These are phyloP conservation scores for Debaryomycetaceae sp. DNA, from an alignment of 1,139 yeast species.

Conservation along the genomic window DNA sequence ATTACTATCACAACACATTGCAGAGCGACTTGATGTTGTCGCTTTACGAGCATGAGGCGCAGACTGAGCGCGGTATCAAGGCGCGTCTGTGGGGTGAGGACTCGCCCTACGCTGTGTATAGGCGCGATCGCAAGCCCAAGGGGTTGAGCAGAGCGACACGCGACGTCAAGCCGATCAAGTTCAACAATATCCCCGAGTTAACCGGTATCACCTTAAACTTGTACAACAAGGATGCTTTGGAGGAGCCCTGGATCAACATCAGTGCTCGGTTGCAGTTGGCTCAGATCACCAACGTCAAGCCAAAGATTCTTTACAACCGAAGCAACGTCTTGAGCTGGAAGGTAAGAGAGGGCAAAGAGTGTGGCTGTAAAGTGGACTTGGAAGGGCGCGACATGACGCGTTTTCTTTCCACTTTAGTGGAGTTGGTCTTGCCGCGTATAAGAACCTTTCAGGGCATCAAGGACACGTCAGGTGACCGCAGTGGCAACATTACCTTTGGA, in stretches of 20 bases:
- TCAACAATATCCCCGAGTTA: constrained; percentile 68
- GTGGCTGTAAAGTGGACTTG: constrained; percentile 85
- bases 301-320: constrained; percentile 67
- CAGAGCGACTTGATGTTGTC: constrained; percentile 75
- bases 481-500: constrained; percentile 86
- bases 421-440: constrained; percentile 88
- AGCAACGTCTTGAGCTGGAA: constrained; percentile 85
- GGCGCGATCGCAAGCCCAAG: constrained; percentile 62
- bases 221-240: constrained; percentile 71
- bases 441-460: constrained; percentile 82
- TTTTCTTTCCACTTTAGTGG: constrained; percentile 80
- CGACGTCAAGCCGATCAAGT: constrained; percentile 61
- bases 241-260: constrained; percentile 69
- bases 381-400: constrained; percentile 82
- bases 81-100: constrained; percentile 82
- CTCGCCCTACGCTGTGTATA: constrained; percentile 85
- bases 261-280: constrained; percentile 80
- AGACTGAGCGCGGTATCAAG: constrained; percentile 58
- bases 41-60: constrained; percentile 64
- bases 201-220: constrained; percentile 67
- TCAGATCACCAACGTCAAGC: constrained; percentile 89
- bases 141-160: constrained; percentile 69
- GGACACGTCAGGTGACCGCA: constrained; percentile 73
- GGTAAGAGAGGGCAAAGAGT: constrained; percentile 79
- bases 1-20: constrained; percentile 70